These are phyloP conservation scores for Dichomitus squalens DNA, from an alignment of 1,284 basidiomycete species.

Conservation along the genomic window DNA sequence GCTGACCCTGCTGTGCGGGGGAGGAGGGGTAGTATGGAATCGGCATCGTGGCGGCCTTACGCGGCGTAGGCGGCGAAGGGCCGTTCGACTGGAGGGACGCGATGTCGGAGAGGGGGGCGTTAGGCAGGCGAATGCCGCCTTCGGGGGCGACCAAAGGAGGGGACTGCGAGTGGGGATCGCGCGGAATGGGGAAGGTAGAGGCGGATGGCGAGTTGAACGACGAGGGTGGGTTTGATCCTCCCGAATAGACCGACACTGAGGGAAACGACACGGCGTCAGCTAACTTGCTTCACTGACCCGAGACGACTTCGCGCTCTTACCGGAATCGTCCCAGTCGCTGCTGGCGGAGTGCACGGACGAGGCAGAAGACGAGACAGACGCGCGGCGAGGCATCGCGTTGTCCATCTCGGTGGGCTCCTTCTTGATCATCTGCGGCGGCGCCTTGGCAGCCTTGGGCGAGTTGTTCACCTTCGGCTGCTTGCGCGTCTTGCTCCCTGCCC, in stretches of 20 bases:
- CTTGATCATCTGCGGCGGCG: slow-evolving; percentile 50
- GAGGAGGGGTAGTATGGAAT: slow-evolving; percentile 27
- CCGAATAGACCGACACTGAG: slow-evolving; percentile 67
- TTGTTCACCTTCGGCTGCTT: slow-evolving; percentile 50
- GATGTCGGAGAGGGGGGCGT: slow-evolving; percentile 66
- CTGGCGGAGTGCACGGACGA: slow-evolving; percentile 52
- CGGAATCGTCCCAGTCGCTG: slow-evolving; percentile 78
- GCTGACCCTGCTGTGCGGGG: slow-evolving; percentile 21
- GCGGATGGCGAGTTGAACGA: slow-evolving; percentile 65
- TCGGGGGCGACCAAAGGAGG: slow-evolving; percentile 51
- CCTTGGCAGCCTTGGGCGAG: slow-evolving; percentile 42
- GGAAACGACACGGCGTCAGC: slow-evolving; percentile 5
- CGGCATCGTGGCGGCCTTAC: slow-evolving; percentile 45
- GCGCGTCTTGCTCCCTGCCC: slow-evolving; percentile 78
- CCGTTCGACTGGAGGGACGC: slow-evolving; percentile 44
- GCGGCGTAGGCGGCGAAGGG: slow-evolving; percentile 35
- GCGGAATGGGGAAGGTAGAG: slow-evolving; percentile 58
- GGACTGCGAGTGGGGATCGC: slow-evolving; percentile 55
- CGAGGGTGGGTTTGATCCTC: slow-evolving; percentile 61
- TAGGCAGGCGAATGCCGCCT: slow-evolving; percentile 70
- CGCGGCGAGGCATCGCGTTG: slow-evolving; percentile 48
- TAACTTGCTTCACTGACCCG: neutral
- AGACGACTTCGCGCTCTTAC: slow-evolving; percentile 42
- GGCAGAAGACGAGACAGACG: slow-evolving; percentile 60
- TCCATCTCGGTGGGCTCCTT: slow-evolving; percentile 55